Base-by-base conservation (phyloP, 1,284 basidiomycete species). In the Ceratobasidium sp. region DNA sequence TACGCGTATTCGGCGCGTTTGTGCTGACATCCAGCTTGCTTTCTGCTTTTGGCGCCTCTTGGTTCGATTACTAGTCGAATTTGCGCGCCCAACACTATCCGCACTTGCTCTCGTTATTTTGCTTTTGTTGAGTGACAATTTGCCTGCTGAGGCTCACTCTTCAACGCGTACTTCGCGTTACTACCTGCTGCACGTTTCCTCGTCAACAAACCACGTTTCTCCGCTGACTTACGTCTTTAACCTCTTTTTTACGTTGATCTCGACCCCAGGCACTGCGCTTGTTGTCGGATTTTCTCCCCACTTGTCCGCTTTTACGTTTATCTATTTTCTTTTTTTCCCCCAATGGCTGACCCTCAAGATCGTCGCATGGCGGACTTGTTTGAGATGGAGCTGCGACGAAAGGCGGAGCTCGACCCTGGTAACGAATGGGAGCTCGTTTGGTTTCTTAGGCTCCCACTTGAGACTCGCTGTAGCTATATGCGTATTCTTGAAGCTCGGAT, bases 371-470 rank as follows among this genome's bases (percentile, higher is more conserved):
- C 46, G 12, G 46, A 68, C 20, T 28, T 68, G 10, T 68, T 68
- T 20, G 66, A 68, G 15, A 33, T 50, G 6, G 66, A 68, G 66
- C 44, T 68, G 23, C 66, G 66, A 48, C 44, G 46, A 7, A 46
- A 48, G 20, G 66, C 66, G 44, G 66, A 68, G 9, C 42, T 48
- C 13, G 66, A 68, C 44, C 66, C 66, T 10, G 42, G 66, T n/a
- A 68, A 68, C 44, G 38, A 6, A n/a, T 69, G 67, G 67, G 67
- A 69, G 33, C 67, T 56, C n/a, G n/a, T n/a, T n/a, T n/a, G n/a
- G n/a, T n/a, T n/a, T n/a, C n/a, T n/a, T n/a, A n/a, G n/a, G n/a
- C n/a, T n/a, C n/a, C n/a, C n/a, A n/a, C n/a, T n/a, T n/a, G n/a
- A n/a, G n/a, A n/a, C n/a, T n/a, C n/a, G 23, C 13, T 48, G 46